Evolutionary conservation across 1,284 basidiomycete species (phyloP), one percentile per base, ranked within the genome.

Genomic region (Microbotryum scabiosae): DNA sequence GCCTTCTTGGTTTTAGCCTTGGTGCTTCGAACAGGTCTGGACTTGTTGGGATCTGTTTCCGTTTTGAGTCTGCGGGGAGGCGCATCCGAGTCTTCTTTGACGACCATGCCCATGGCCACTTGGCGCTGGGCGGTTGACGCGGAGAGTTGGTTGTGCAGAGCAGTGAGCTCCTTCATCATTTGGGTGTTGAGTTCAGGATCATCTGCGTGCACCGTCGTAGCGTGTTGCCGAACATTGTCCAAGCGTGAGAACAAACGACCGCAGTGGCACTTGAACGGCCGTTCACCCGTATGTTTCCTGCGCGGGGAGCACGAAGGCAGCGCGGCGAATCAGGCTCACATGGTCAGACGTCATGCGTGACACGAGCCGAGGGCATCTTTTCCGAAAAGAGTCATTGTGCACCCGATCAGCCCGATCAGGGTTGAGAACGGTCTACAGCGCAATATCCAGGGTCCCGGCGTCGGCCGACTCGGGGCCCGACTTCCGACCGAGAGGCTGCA

Each of bases 251-350:
- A 97, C 63, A 93, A 86, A 75, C 96, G 94, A 30, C 85, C 84
- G 78, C 93, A 97, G 73, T 97, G 92, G 74, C 93, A 97, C 52
- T 84, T 60, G 77, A 97, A 97, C 5, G 93, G 93, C 7, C 91
- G 83, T 74, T 97, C 93, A 63, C 93, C 93, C 20, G 93, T 97
- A 75, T 97, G 93, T 81, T 97, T 97, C 69, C 92, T 94, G 76
- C 1, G 36, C 56, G 50, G 28, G 21, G 4, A 46, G 49, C 26
- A 32, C 16, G 16, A n/a, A 32, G 23, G 56, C 23, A 51, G 25
- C 41, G 18, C 32, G 8, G 9, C 43, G 16, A 9, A 14, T 18
- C 32, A 28, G 32, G 18, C n/a, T 28, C 7, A 25, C 9, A 6
- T 26, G 8, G 14, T 28, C n/a, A 47, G 30, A 30, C 30, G 8